phyloP scores from a whole-genome alignment of 1,284 basidiomycete genomes.

The Tylopilus sp. region DNA sequence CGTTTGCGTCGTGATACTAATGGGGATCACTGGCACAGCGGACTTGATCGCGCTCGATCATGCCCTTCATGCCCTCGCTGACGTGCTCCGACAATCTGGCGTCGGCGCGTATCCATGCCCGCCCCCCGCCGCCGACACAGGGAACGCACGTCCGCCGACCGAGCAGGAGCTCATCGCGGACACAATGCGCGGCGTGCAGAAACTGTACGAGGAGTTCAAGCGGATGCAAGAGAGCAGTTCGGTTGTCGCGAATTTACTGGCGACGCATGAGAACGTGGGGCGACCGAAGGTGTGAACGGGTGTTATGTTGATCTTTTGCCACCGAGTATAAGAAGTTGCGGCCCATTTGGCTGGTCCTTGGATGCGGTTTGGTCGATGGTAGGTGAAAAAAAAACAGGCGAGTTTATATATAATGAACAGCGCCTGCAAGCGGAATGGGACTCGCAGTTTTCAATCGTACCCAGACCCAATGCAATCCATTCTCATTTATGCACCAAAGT shows the following conservation, averaged over 20 bases:
- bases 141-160: constrained; percentile 16
- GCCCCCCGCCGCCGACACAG: constrained; percentile 7
- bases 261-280: constrained; percentile 12
- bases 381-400: not conserved
- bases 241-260: constrained; percentile 37
- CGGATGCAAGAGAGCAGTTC: constrained; percentile 42
- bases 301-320: not conserved
- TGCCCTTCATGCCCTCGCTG: constrained; percentile 35
- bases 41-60: constrained; percentile 37
- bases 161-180: constrained; percentile 38
- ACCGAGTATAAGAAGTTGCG: not conserved
- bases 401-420: not conserved
- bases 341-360: not conserved
- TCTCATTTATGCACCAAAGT: not conserved
- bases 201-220: constrained; percentile 39
- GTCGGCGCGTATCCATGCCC: constrained; percentile 43
- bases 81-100: constrained; percentile 40
- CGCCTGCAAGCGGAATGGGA: not conserved
- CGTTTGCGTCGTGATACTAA: not conserved
- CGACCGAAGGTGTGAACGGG: constrained; percentile 16
- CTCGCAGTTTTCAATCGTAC: not conserved
- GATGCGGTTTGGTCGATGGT: not conserved
- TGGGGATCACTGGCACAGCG: constrained; percentile 24
- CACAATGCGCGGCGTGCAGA: constrained; percentile 36
- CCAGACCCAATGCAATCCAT: not conserved